Evolutionary conservation across 2,329 filamentous ascomycete species (phyloP), one percentile per base, ranked within the genome.

Genomic region (Knoxdaviesia capensis): DNA sequence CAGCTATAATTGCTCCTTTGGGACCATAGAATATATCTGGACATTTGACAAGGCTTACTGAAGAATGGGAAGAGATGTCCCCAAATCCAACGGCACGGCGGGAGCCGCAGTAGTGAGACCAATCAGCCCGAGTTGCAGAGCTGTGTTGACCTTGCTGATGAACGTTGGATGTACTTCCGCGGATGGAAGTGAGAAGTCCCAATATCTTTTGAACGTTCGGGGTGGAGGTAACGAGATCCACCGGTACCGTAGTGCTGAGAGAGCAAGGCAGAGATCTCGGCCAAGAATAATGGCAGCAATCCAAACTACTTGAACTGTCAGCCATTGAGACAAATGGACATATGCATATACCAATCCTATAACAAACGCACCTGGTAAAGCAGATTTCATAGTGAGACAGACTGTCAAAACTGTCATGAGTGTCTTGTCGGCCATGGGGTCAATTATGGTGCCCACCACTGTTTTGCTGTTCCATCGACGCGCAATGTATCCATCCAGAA

Each of bases 341-440:
- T n/a, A 7, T 2, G 10, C 29, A 31, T 4, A 9, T n/a, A 10
- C 33, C 32, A 5, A 30, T 37, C 33, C 11, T 35, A n/a, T 5
- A 10, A 41, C 43, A 38, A 32, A 63, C 74, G 50, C 64, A 86
- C 81, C 63, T 45, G 88, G 86, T 41, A 98, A 66, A 9, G 76
- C 71, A 4, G 85, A 86, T 51, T 94, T 86, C 47, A 80, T 67
- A 4, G 87, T 86, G 38, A 96, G 62, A 48, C 82, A 86, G 8
- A 88, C 77, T 1, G 88, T 92, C 51, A 93, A 61, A 44, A 94
- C 76, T 0, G 88, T 94, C 90, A 98, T 96, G 48, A 98, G 70
- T 6, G 76, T 72, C 63, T 98, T 98, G 60, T 98, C 90, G 3
- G 90, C 90, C 81, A 94, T 90, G 5, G 90, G 90, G 53, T 94